Percentiles rank a stretch among this genome's conserved stretches.
Conservation (phyloP, 2,329 filamentous ascomycete species). For the Fusarium sp. region DNA sequence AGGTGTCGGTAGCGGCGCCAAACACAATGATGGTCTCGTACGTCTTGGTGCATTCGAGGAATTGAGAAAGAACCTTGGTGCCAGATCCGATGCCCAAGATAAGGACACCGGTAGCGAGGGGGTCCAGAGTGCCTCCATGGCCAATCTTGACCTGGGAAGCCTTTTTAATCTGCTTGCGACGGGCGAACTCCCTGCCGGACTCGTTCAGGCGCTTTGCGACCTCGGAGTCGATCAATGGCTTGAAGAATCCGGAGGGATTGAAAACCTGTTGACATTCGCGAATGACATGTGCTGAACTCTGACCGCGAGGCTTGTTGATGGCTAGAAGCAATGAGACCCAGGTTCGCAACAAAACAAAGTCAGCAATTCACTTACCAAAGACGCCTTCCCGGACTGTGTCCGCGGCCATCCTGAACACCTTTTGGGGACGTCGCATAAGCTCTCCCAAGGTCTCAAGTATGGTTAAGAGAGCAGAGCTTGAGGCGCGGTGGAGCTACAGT, state of each 20-base stretch:
- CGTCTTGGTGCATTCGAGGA: constrained; percentile 89
- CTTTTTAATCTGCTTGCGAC: constrained; percentile 69
- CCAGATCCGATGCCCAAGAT: constrained; percentile 89
- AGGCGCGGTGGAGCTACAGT: constrained; percentile 33
- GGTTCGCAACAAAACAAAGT: constrained; percentile 4
- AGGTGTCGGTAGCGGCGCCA: constrained; percentile 91
- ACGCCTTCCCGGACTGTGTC: constrained; percentile 68
- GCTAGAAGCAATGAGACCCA: constrained; percentile 63
- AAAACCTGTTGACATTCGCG: constrained; percentile 89
- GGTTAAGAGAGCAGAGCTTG: constrained; percentile 15
- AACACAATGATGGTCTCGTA: constrained; percentile 94
- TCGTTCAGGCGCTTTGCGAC: constrained; percentile 68
- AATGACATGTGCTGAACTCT: constrained; percentile 91
- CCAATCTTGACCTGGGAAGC: constrained; percentile 88
- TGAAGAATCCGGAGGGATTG: constrained; percentile 83
- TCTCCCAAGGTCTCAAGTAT: constrained; percentile 19
- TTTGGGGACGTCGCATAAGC: constrained; percentile 52
- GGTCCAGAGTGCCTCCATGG: constrained; percentile 95
- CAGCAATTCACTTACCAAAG: constrained; percentile 62
- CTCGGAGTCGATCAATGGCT: constrained; percentile 79
- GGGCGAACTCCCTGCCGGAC: constrained; percentile 69
- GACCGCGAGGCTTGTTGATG: constrained; percentile 90
- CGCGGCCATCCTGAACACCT: constrained; percentile 65
- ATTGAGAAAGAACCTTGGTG: constrained; percentile 84
- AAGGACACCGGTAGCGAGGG: constrained; percentile 91